These are phyloP conservation scores for Carex parvula DNA, from an alignment of 176 grass and related monocot species.

Conservation along the genomic window DNA sequence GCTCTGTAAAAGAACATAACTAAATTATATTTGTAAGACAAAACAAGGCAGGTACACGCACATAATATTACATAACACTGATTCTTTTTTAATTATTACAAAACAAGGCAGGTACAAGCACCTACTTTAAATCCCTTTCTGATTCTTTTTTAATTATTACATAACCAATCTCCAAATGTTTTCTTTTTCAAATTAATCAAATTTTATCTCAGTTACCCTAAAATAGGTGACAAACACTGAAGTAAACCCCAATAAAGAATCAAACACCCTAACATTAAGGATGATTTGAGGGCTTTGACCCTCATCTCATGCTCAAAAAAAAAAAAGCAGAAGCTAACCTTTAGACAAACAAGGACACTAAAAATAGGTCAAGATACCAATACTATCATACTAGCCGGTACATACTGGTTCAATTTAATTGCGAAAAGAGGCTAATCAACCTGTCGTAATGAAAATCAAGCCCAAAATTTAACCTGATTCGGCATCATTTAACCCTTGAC, in stretches of 20 bases:
- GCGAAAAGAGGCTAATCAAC: not conserved
- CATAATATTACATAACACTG: not conserved
- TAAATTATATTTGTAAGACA: constrained; percentile 21
- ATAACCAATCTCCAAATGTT: not conserved
- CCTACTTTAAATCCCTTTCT: not conserved
- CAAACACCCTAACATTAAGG: not conserved
- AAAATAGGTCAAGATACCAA: not conserved
- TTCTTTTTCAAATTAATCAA: not conserved
- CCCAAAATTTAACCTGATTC: not conserved
- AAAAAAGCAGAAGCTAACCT: not conserved
- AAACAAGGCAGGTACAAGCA: too few species aligned
- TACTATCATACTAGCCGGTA: not conserved
- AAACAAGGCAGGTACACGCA: not conserved
- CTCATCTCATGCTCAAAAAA: not conserved
- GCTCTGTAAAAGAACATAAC: constrained; percentile 47
- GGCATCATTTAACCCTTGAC: not conserved
- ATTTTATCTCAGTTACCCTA: not conserved
- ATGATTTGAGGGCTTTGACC: not conserved
- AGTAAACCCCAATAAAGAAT: not conserved
- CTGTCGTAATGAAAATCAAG: not conserved
- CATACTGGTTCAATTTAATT: not conserved
- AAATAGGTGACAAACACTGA: not conserved
- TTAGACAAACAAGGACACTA: not conserved
- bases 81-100: too few species aligned
- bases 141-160: not conserved